A percentile compares a stretch with the other conserved stretches of the same genome.
Conservation (phyloP, 2,329 filamentous ascomycete species). For the Phialemonium atrogriseum region DNA sequence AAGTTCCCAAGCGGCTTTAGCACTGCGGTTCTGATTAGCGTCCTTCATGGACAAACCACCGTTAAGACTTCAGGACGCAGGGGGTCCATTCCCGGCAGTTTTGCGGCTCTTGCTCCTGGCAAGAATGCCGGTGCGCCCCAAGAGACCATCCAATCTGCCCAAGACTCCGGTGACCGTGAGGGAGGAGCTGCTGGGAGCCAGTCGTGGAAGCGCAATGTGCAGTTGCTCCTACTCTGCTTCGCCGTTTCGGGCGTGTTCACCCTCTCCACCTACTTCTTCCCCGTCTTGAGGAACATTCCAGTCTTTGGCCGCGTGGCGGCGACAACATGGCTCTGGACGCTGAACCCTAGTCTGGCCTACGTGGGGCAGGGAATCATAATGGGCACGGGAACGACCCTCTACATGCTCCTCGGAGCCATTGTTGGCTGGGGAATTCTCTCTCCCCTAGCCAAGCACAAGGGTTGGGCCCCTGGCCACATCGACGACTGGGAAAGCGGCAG, state of each 20-base stretch:
- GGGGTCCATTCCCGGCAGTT: conserved; percentile 25
- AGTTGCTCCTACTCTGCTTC: conserved; percentile 49
- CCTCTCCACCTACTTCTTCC: conserved; percentile 81
- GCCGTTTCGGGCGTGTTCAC: conserved; percentile 59
- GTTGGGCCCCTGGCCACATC: conserved; percentile 85
- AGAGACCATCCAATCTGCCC: no score
- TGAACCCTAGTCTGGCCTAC: conserved; percentile 96
- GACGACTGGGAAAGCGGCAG: conserved; percentile 86
- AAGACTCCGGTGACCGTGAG: conserved; percentile 7
- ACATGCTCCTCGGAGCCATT: conserved; percentile 87
- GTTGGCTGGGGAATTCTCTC: conserved; percentile 88
- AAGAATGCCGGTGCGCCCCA: conserved; percentile 6
- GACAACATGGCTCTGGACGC: conserved; percentile 81
- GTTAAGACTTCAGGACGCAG: conserved; percentile 16
- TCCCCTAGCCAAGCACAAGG: conserved; percentile 73
- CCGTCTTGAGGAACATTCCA: conserved; percentile 75
- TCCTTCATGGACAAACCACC: conserved; percentile 61
- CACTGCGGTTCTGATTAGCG: conserved; percentile 85
- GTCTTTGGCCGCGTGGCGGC: conserved; percentile 72
- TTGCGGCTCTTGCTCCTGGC: conserved; percentile 32
- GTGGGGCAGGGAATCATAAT: conserved; percentile 98
- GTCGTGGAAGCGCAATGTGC: conserved; percentile 38
- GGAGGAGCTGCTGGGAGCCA: conserved; percentile 16
- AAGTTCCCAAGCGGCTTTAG: conserved; percentile 95
- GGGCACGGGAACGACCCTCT: conserved; percentile 88